Evolutionary conservation across 176 grass and related monocot species (phyloP).

Genomic region (Aegilops speltoides): DNA sequence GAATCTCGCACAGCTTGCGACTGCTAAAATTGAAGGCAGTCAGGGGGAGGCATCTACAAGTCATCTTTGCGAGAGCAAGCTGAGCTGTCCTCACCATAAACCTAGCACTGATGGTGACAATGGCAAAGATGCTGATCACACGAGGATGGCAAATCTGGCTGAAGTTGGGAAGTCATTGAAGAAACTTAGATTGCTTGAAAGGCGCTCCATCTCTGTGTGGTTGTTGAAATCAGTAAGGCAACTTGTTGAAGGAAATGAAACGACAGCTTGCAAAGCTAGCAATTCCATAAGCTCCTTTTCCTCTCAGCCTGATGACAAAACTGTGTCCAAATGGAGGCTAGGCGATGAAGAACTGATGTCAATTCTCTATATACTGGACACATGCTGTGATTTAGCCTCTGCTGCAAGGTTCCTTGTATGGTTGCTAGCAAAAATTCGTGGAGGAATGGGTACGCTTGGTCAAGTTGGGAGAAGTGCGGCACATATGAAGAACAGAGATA

Average conservation of each 20-base stretch:
- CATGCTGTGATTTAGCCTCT: slow-evolving; percentile 87
- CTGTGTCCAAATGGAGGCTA: slow-evolving; percentile 61
- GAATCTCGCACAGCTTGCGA: slow-evolving; percentile 85
- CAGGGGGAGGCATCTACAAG: slow-evolving; percentile 96
- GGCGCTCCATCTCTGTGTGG: slow-evolving; percentile 85
- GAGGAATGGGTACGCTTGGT: slow-evolving; percentile 42
- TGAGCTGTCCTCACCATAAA: slow-evolving; percentile 84
- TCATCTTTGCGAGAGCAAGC: slow-evolving; percentile 95
- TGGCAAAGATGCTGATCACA: slow-evolving; percentile 65
- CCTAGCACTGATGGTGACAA: slow-evolving; percentile 57
- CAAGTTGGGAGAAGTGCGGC: slow-evolving; percentile 58
- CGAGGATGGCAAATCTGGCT: slow-evolving; percentile 43
- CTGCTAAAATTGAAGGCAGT: slow-evolving; percentile 89
- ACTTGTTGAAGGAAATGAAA: slow-evolving; percentile 91
- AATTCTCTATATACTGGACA: slow-evolving; percentile 87
- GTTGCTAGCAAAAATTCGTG: slow-evolving; percentile 74
- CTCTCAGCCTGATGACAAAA: slow-evolving; percentile 52
- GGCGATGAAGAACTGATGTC: slow-evolving; percentile 86
- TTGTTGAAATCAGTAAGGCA: slow-evolving; percentile 80
- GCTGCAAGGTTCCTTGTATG: slow-evolving; percentile 76
- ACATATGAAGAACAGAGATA: slow-evolving; percentile 74
- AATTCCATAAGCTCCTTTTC: slow-evolving; percentile 55
- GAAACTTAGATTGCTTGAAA: slow-evolving; percentile 88
- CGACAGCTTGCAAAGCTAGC: slow-evolving; percentile 54
- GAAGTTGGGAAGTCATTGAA: slow-evolving; percentile 82